These are phyloP conservation scores for Dimocarpus longan DNA, from an alignment of 345 rosid species.

Conservation along the genomic window DNA sequence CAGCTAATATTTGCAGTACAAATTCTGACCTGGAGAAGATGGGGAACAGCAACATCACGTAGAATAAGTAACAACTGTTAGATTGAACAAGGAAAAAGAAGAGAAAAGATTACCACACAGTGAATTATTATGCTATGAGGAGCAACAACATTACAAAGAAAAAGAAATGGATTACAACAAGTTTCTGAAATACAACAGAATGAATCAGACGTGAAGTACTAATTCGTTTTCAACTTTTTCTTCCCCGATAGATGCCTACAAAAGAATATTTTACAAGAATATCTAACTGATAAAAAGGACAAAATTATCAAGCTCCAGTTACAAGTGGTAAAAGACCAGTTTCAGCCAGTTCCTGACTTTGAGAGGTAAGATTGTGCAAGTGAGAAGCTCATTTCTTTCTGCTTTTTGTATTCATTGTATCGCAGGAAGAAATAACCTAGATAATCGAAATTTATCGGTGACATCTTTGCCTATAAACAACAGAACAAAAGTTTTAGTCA, in stretches of 20 bases:
- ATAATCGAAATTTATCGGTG: constrained; percentile 87
- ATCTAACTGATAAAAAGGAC: not conserved
- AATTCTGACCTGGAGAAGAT: not conserved
- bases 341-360: constrained; percentile 23
- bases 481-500: not conserved
- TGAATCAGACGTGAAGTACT: not conserved
- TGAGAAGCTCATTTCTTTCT: constrained; percentile 55
- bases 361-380: constrained; percentile 61
- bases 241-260: constrained; percentile 11
- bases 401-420: constrained; percentile 81
- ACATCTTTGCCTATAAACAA: constrained; percentile 78
- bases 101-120: not conserved
- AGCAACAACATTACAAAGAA: not conserved
- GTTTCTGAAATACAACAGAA: constrained; percentile 5
- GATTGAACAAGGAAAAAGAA: not conserved
- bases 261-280: constrained; percentile 23
- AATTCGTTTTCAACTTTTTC: not conserved
- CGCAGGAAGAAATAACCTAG: constrained; percentile 81
- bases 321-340: not conserved
- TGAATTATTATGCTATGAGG: constrained; percentile 3
- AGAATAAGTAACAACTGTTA: not conserved
- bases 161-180: constrained; percentile 3
- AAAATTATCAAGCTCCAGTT: not conserved
- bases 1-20: too few species aligned
- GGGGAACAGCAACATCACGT: not conserved